phyloP scores from a whole-genome alignment of 1,284 basidiomycete species.

The Megacollybia platyphylla region DNA sequence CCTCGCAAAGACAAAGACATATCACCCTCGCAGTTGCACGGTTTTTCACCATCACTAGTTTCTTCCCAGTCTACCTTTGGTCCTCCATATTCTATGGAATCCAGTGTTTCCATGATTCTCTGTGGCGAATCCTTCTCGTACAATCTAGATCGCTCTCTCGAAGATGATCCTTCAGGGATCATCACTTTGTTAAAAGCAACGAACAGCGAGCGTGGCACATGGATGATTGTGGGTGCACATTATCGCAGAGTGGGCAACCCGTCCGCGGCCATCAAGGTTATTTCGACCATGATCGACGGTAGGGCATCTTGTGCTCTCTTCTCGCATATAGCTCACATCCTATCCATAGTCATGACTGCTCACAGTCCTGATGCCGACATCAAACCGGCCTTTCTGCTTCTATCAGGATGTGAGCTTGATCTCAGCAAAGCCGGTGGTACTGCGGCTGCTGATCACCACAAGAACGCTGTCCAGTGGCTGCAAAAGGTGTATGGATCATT shows the following conservation, averaged over 20 bases:
- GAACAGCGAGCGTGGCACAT: conserved; percentile 30
- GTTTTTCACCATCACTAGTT: neutral
- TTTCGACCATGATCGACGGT: conserved; percentile 38
- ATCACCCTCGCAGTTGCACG: neutral
- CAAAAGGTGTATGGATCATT: conserved; percentile 33
- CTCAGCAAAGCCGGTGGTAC: conserved; percentile 18
- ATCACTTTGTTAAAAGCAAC: conserved; percentile 30
- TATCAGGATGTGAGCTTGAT: conserved; percentile 41
- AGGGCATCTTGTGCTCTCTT: conserved; percentile 3
- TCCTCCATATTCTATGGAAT: conserved; percentile 11
- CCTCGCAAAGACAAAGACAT: neutral
- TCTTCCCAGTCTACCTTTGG: conserved; percentile 8
- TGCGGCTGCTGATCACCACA: conserved; percentile 19
- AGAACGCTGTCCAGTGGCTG: conserved; percentile 29
- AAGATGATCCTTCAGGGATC: conserved; percentile 27
- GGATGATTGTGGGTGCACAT: conserved; percentile 39
- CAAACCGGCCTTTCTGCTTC: conserved; percentile 36
- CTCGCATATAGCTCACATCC: neutral
- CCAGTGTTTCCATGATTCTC: conserved; percentile 17
- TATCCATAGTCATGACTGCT: conserved; percentile 23
- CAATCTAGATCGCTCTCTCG: conserved; percentile 24
- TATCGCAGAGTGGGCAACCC: conserved; percentile 36
- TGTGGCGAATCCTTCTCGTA: conserved; percentile 26
- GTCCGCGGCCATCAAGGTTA: conserved; percentile 27
- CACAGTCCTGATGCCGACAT: conserved; percentile 23